phyloP scores from a whole-genome alignment of 768 basidiomycete genomes.

The Calvatia gigantea region DNA sequence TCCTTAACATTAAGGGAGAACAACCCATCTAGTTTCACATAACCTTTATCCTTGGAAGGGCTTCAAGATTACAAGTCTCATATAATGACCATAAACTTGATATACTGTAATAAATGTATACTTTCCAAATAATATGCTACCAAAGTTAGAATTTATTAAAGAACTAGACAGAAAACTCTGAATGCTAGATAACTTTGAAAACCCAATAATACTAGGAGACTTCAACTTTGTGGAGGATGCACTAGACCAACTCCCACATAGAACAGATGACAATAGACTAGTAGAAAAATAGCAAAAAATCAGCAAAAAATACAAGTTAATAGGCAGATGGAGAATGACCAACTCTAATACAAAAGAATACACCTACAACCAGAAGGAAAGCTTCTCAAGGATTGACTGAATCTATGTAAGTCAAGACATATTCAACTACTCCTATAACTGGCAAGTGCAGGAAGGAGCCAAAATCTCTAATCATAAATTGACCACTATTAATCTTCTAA shows the following conservation, averaged over 20 bases:
- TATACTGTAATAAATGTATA: slow-evolving; percentile 32
- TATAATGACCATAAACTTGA: slow-evolving; percentile 19
- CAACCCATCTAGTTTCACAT: slow-evolving; percentile 11
- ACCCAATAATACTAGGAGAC: slow-evolving; percentile 35
- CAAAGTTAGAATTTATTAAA: slow-evolving; percentile 25
- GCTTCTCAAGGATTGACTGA: slow-evolving; percentile 29
- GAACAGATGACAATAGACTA: background rate
- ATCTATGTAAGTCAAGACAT: slow-evolving; percentile 25
- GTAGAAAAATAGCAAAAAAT: slow-evolving; percentile 17
- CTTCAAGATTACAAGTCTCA: slow-evolving; percentile 12
- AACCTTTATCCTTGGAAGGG: slow-evolving; percentile 19
- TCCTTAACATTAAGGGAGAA: slow-evolving; percentile 14
- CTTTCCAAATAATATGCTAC: slow-evolving; percentile 25
- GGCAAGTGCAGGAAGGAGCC: slow-evolving; percentile 20
- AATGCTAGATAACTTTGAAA: slow-evolving; percentile 1
- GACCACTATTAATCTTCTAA: slow-evolving; percentile 19
- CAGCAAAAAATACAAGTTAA: slow-evolving; percentile 13
- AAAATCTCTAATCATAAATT: slow-evolving; percentile 29
- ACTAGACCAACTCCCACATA: slow-evolving; percentile 30
- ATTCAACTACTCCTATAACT: slow-evolving; percentile 15
- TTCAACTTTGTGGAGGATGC: slow-evolving; percentile 38
- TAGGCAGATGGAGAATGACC: slow-evolving; percentile 29
- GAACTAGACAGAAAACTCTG: slow-evolving; percentile 9
- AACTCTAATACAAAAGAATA: slow-evolving; percentile 19
- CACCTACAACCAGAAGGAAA: slow-evolving; percentile 22